A percentile compares a stretch with the other conserved stretches of the same genome.
phyloP scores from a whole-genome alignment of 2,329 filamentous ascomycete species.

The Paraphaeosphaeria sporulosa region DNA sequence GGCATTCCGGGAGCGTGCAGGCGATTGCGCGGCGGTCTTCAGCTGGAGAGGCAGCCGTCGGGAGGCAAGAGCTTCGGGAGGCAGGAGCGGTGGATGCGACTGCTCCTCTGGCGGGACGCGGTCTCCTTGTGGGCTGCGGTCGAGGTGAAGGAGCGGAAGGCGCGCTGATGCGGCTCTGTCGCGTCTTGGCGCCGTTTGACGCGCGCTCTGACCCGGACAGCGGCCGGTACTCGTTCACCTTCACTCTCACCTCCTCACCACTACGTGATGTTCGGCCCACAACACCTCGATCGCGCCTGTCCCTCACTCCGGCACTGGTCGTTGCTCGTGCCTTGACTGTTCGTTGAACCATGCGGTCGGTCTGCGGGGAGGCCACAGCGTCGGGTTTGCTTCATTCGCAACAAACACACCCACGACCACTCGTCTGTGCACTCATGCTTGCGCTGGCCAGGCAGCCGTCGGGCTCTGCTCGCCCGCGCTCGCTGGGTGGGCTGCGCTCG shows the following conservation, averaged over 20 bases:
- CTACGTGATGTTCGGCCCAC: background rate
- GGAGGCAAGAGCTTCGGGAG: background rate
- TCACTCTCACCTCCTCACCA: background rate
- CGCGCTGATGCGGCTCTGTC: slow-evolving; percentile 29
- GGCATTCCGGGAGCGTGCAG: slow-evolving; percentile 40
- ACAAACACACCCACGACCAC: slow-evolving; percentile 11
- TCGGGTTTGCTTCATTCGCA: slow-evolving; percentile 14
- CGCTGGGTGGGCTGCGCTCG: background rate
- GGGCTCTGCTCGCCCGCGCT: background rate
- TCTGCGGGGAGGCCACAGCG: background rate
- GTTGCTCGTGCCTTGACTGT: background rate
- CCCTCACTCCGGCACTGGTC: slow-evolving; percentile 1
- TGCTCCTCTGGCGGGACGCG: slow-evolving; percentile 6
- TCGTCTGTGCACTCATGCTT: background rate
- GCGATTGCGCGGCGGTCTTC: slow-evolving; percentile 18
- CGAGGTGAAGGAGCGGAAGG: slow-evolving; percentile 21
- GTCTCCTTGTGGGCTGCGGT: background rate
- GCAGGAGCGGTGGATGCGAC: slow-evolving; percentile 8
- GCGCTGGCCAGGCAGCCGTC: slow-evolving; percentile 10
- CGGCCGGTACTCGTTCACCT: no score
- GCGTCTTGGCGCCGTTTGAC: slow-evolving; percentile 8
- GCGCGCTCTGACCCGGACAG: background rate
- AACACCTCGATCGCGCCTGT: background rate
- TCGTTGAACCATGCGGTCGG: background rate
- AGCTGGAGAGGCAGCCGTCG: slow-evolving; percentile 8